Percentiles rank a stretch among this genome's conserved stretches.
Evolutionary conservation across 2,329 filamentous ascomycete species (phyloP).

Genomic region (Ceratocystis cacaofunesta): DNA sequence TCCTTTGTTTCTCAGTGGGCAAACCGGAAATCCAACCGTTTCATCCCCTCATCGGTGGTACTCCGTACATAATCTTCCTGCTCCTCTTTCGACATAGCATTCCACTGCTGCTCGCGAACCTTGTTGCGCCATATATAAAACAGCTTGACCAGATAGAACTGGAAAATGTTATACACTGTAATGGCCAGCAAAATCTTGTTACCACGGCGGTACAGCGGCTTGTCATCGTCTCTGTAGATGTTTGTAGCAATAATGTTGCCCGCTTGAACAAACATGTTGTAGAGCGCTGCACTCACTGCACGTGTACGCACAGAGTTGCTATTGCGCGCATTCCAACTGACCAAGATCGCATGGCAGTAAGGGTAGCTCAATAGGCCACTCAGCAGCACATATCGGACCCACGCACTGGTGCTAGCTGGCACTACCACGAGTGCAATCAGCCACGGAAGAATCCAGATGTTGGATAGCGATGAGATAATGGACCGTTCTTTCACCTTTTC

Average conservation of each 20-base stretch:
- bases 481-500: slow-evolving; percentile 31
- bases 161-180: slow-evolving; percentile 31
- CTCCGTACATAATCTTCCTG: slow-evolving; percentile 33
- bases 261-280: slow-evolving; percentile 35
- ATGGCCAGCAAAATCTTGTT: slow-evolving; percentile 37
- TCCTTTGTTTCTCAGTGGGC: slow-evolving; percentile 26
- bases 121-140: slow-evolving; percentile 36
- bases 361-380: slow-evolving; percentile 32
- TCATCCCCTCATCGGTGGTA: slow-evolving; percentile 37
- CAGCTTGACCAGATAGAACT: slow-evolving; percentile 31
- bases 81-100: slow-evolving; percentile 30
- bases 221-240: slow-evolving; percentile 41
- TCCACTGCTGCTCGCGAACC: slow-evolving; percentile 30
- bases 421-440: slow-evolving; percentile 31
- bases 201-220: slow-evolving; percentile 36
- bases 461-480: slow-evolving; percentile 31
- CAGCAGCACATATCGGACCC: slow-evolving; percentile 29
- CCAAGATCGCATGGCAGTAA: slow-evolving; percentile 34
- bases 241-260: slow-evolving; percentile 31
- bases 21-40: slow-evolving; percentile 41
- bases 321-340: slow-evolving; percentile 34
- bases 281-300: slow-evolving; percentile 33
- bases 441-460: slow-evolving; percentile 37
- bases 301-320: slow-evolving; percentile 35
- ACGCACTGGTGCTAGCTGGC: slow-evolving; percentile 26